Conservation (phyloP, 176 grass and related monocot genomes). For the Dendrocalamus sinicus region DNA sequence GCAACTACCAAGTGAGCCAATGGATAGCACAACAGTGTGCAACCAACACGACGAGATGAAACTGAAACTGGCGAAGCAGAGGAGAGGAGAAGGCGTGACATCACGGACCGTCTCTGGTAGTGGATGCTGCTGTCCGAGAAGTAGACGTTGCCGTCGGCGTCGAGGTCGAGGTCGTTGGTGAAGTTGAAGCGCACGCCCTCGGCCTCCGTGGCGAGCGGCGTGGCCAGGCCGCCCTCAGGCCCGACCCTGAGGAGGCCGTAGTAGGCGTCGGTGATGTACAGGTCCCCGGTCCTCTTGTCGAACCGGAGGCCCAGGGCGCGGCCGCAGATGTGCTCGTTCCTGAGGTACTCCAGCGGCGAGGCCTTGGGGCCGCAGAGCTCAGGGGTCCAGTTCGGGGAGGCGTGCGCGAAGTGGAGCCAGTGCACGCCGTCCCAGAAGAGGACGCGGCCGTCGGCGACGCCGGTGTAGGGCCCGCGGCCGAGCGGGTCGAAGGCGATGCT, state of each 20-base stretch:
- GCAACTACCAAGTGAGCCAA: not conserved
- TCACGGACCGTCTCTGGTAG: slow-evolving; percentile 78
- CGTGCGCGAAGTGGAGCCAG: slow-evolving; percentile 77
- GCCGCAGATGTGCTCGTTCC: slow-evolving; percentile 87
- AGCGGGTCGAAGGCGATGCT: slow-evolving; percentile 88
- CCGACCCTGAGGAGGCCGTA: slow-evolving; percentile 85
- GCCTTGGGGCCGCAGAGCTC: slow-evolving; percentile 75
- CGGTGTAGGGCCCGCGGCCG: slow-evolving; percentile 86
- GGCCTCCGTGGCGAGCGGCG: slow-evolving; percentile 72
- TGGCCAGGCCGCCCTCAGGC: slow-evolving; percentile 83
- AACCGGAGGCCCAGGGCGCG: slow-evolving; percentile 84
- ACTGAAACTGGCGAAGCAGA: not conserved
- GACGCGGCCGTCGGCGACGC: slow-evolving; percentile 87
- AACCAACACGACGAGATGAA: not conserved
- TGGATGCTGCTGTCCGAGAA: slow-evolving; percentile 89
- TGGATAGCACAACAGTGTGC: not conserved
- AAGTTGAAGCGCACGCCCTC: slow-evolving; percentile 88
- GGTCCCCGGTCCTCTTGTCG: slow-evolving; percentile 64
- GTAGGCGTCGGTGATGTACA: slow-evolving; percentile 97
- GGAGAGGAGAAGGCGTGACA: not conserved
- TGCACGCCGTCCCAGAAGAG: slow-evolving; percentile 74
- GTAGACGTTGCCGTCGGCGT: slow-evolving; percentile 79
- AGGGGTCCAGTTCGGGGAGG: slow-evolving; percentile 70
- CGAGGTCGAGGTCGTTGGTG: slow-evolving; percentile 93
- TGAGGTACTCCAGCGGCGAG: slow-evolving; percentile 74